These are phyloP conservation scores for Taphrina pruni DNA, from an alignment of 1,139 yeast genomes.

Conservation along the genomic window DNA sequence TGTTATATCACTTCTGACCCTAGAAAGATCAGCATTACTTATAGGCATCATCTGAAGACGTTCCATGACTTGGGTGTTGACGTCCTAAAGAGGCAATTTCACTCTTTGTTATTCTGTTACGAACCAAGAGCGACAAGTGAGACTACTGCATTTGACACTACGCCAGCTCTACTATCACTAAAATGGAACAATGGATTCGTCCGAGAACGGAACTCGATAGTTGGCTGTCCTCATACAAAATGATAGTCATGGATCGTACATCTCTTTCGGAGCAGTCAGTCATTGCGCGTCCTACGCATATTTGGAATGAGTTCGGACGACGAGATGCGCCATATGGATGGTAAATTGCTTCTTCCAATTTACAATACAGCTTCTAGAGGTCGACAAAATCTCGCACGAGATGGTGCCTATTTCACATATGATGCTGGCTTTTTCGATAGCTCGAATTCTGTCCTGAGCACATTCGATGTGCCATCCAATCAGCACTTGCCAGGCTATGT, in stretches of 20 bases:
- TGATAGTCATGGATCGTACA: background rate
- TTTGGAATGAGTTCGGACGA: background rate
- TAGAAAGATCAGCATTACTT: background rate
- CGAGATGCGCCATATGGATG: background rate
- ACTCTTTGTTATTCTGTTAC: constrained; percentile 4
- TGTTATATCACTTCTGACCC: background rate
- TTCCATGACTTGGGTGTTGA: background rate
- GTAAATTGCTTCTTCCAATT: constrained; percentile 24
- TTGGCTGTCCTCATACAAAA: background rate
- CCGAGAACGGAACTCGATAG: background rate
- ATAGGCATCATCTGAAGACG: background rate
- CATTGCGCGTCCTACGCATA: background rate
- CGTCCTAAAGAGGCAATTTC: constrained; percentile 8
- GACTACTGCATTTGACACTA: background rate
- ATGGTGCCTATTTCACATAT: constrained; percentile 7
- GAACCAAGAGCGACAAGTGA: background rate
- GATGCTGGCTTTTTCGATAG: background rate
- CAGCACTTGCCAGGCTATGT: constrained; percentile 18
- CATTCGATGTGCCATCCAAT: constrained; percentile 13
- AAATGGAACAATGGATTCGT: constrained; percentile 1
- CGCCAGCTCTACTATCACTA: background rate
- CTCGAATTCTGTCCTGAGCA: background rate
- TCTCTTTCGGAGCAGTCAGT: too few relatives aligned
- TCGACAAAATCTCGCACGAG: constrained; percentile 12
- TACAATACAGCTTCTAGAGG: constrained; percentile 13